Evolutionary conservation across 345 rosid species (phyloP).

Genomic region (Psidium guajava): DNA sequence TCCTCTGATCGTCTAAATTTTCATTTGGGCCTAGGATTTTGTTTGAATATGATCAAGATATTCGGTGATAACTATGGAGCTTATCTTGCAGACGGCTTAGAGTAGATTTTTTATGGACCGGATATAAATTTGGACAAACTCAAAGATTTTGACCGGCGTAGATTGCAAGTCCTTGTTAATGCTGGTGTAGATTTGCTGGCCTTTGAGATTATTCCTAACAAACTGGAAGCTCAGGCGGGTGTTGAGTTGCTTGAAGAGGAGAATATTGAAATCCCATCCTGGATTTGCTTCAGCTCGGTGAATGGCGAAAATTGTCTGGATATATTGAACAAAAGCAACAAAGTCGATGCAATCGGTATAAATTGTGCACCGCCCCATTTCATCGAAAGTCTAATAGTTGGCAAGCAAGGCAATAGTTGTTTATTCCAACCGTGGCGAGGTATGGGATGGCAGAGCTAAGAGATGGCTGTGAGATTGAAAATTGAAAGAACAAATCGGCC

Average conservation of each 20-base stretch:
- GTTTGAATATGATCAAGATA: too few relatives aligned
- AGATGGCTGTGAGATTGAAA: conserved; percentile 81
- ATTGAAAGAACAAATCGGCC: too few relatives aligned
- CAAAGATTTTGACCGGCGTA: conserved; percentile 75
- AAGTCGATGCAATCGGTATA: conserved; percentile 62
- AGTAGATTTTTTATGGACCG: conserved; percentile 49
- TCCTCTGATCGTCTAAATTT: too few relatives aligned
- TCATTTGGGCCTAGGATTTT: too few relatives aligned
- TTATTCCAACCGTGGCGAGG: conserved; percentile 90
- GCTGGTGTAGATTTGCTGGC: conserved; percentile 88
- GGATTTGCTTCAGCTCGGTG: conserved; percentile 81
- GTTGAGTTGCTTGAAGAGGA: conserved; percentile 83
- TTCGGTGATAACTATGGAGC: too few relatives aligned
- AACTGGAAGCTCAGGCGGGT: conserved; percentile 91
- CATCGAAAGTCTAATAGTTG: conserved; percentile 50
- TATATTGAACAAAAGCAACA: conserved; percentile 46
- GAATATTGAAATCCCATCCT: conserved; percentile 59
- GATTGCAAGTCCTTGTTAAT: conserved; percentile 72
- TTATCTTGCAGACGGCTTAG: too few relatives aligned
- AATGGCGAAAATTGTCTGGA: conserved; percentile 72
- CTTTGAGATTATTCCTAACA: conserved; percentile 87
- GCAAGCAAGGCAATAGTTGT: conserved; percentile 59
- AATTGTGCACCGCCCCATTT: conserved; percentile 87
- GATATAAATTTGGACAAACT: conserved; percentile 45
- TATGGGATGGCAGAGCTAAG: conserved; percentile 82